Conservation (phyloP, 495 filamentous ascomycete species). For the Penicillium lagena region DNA sequence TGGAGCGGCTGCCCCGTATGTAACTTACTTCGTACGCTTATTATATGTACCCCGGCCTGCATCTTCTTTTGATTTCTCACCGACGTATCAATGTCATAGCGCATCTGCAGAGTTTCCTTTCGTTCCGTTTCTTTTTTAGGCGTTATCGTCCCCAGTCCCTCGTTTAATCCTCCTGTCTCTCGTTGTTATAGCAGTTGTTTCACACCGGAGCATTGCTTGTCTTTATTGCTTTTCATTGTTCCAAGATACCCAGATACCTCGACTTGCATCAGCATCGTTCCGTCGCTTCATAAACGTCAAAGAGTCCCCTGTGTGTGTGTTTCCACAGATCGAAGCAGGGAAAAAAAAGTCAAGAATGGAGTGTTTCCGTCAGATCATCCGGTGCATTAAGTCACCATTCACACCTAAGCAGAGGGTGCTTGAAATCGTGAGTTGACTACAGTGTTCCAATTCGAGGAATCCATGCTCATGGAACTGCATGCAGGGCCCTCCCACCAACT, state of each 20-base stretch:
- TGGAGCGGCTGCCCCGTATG: conserved; percentile 1
- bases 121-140: conserved; percentile 19
- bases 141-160: conserved; percentile 11
- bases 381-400: conserved; percentile 32
- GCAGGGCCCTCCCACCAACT: conserved; percentile 39
- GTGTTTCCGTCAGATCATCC: conserved; percentile 34
- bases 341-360: conserved; percentile 17
- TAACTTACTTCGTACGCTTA: conserved; percentile 9
- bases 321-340: background rate
- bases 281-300: conserved; percentile 7
- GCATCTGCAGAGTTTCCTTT: conserved; percentile 10
- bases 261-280: background rate
- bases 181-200: conserved; percentile 17
- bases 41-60: conserved; percentile 17
- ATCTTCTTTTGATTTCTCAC: conserved; percentile 6
- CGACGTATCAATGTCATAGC: conserved; percentile 23
- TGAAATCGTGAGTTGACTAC: conserved; percentile 29
- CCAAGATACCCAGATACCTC: background rate
- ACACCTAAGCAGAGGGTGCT: conserved; percentile 20
- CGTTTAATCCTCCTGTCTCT: conserved; percentile 20
- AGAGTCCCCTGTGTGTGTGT: background rate
- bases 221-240: conserved; percentile 3
- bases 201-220: conserved; percentile 8
- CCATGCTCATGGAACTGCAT: background rate
- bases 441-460: background rate